Evolutionary conservation across 208 protist species (phyloP), one percentile per base, ranked within the genome.

Genomic region (Trypanosoma cruzi): DNA sequence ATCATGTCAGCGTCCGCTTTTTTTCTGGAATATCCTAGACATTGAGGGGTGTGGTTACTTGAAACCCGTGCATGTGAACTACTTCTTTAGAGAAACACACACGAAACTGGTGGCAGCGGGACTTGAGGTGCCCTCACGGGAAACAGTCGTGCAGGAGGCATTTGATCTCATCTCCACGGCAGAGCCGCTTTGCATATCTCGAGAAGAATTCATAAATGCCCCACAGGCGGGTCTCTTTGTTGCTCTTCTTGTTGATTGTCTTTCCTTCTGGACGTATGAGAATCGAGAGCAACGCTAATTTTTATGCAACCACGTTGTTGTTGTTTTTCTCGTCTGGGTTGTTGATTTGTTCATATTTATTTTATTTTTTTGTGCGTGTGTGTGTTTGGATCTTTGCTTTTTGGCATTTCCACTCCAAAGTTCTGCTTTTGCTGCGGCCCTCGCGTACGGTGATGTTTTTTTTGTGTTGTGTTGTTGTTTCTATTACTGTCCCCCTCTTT

Each of bases 21-120:
- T 95, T 63, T 95, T 96, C 56, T 97, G 90, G 85, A 84, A 84
- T 40, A 93, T 96, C n/a, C 73, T 98, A 1, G 95, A 98, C 69
- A 58, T 97, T 50, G 70, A 88, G 26, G 82, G 86, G 4, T 71
- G 53, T 3, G 92, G 92, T 2, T 75, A 82, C 14, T 42, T 98
- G 53, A 91, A 81, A 4, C 82, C 85, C 28, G 84, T 97, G 63
- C 82, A 84, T 24, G 80, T 90, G 13, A 94, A 95, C 65, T 79
- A 84, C 70, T 97, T 96, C 58, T 96, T 96, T 66, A 81, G 85
- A 10, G 92, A 96, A 60, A 96, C 93, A 31, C 81, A 95, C 73
- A 84, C 80, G 14, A 95, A 94, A 71, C 69, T 97, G 13, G 81
- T 86, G 0, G 69, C 74, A 0, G 84, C 85, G 0, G 89, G 82